A percentile compares a stretch with the other conserved stretches of the same genome.
Conservation (phyloP, 2,329 filamentous ascomycete genomes). For the Cladophialophora carrionii region DNA sequence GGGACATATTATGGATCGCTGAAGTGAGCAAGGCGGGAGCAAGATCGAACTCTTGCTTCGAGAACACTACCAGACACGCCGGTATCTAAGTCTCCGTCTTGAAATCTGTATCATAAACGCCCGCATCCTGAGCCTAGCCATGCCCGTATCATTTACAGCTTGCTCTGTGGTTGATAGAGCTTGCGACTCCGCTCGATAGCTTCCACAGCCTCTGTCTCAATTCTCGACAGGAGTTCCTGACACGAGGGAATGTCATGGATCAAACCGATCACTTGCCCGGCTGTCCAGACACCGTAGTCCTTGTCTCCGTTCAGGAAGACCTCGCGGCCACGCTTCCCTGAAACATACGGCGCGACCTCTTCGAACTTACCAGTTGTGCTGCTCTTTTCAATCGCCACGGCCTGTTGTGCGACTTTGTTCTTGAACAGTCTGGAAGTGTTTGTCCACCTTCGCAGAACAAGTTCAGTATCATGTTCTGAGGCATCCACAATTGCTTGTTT, state of each 20-base stretch:
- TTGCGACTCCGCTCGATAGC: constrained; percentile 61
- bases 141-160: constrained; percentile 20
- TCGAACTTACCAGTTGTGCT: constrained; percentile 84
- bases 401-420: constrained; percentile 84
- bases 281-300: constrained; percentile 94
- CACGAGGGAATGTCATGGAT: constrained; percentile 70
- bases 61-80: background rate
- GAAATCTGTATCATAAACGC: background rate
- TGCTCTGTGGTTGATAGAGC: constrained; percentile 34
- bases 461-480: constrained; percentile 85
- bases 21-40: background rate
- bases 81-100: background rate
- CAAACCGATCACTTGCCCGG: constrained; percentile 89
- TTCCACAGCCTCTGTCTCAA: constrained; percentile 75
- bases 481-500: constrained; percentile 90
- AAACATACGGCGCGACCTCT: constrained; percentile 84
- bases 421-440: constrained; percentile 88
- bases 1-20: background rate
- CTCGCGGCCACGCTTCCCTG: constrained; percentile 84
- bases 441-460: constrained; percentile 86
- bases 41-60: background rate
- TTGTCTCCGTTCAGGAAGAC: constrained; percentile 92
- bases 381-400: constrained; percentile 79
- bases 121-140: background rate
- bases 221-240: constrained; percentile 67